phyloP scores from a whole-genome alignment of 1,139 yeast genomes.

The Casaregolazyma lundiana region DNA sequence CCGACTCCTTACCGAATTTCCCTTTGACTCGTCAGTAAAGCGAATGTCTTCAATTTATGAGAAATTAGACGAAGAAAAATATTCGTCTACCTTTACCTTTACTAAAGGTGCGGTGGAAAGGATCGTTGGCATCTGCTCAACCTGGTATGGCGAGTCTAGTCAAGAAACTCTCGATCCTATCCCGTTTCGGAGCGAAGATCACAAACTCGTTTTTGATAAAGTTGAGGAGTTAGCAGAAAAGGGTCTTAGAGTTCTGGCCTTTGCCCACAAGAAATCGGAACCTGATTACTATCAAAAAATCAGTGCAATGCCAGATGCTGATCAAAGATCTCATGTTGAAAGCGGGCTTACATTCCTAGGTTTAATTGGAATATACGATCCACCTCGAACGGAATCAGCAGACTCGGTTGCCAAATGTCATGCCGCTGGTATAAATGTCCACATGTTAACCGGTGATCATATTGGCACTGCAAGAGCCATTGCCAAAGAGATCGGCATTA shows the following conservation, averaged over 20 bases:
- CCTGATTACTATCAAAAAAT: conserved; percentile 6
- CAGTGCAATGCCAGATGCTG: conserved; percentile 1
- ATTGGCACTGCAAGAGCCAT: conserved; percentile 79
- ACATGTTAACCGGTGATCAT: conserved; percentile 84
- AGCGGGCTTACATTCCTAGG: conserved; percentile 56
- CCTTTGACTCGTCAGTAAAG: conserved; percentile 74
- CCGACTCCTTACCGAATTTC: conserved; percentile 58
- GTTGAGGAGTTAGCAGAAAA: conserved; percentile 61
- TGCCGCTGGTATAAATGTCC: conserved; percentile 73
- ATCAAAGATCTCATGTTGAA: conserved; percentile 51
- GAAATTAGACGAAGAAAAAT: background rate
- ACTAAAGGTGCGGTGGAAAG: conserved; percentile 83
- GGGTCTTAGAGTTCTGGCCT: conserved; percentile 72
- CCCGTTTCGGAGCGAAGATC: conserved; percentile 34
- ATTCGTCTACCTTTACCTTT: conserved; percentile 40
- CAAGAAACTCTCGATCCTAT: conserved; percentile 10
- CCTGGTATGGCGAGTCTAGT: conserved; percentile 45
- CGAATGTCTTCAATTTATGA: conserved; percentile 64
- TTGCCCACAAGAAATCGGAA: conserved; percentile 39
- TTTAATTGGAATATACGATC: conserved; percentile 76
- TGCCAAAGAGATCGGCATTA: conserved; percentile 80
- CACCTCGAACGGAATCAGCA: conserved; percentile 72
- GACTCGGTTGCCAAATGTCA: conserved; percentile 65
- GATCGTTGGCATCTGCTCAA: conserved; percentile 51
- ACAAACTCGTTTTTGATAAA: conserved; percentile 45